Conservation (phyloP, 2,329 filamentous ascomycete genomes). For the Verruconis gallopava region DNA sequence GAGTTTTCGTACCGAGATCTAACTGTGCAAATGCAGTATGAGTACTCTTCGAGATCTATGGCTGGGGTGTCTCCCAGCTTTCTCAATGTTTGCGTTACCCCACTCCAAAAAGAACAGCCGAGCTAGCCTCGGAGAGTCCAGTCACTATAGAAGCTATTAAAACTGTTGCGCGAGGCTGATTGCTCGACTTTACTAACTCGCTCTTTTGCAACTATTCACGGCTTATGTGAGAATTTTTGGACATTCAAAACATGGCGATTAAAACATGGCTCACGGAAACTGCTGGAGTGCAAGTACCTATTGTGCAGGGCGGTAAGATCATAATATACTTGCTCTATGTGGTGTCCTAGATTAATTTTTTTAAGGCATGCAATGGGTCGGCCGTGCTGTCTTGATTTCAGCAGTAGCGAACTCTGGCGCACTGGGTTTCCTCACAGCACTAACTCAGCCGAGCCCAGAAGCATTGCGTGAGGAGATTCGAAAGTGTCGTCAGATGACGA, state of each 20-base stretch:
- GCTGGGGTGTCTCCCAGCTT: too few species aligned
- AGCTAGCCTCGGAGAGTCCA: background rate
- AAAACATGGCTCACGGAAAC: constrained; percentile 19
- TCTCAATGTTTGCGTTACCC: too few species aligned
- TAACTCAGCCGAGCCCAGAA: constrained; percentile 19
- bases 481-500: constrained; percentile 18
- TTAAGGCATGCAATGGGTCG: constrained; percentile 42
- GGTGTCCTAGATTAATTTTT: background rate
- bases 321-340: background rate
- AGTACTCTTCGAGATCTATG: too few species aligned
- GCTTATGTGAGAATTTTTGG: background rate
- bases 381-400: constrained; percentile 38
- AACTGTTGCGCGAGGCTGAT: background rate
- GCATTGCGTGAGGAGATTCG: constrained; percentile 17
- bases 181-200: background rate
- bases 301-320: constrained; percentile 17
- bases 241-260: constrained; percentile 13
- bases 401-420: constrained; percentile 43
- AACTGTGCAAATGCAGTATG: too few species aligned
- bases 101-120: background rate
- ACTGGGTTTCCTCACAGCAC: constrained; percentile 39
- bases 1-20: too few species aligned
- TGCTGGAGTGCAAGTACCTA: constrained; percentile 16
- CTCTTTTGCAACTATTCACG: background rate
- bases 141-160: too few species aligned